Base-by-base conservation (phyloP, 306 rosid species). In the Lablab purpureus region DNA sequence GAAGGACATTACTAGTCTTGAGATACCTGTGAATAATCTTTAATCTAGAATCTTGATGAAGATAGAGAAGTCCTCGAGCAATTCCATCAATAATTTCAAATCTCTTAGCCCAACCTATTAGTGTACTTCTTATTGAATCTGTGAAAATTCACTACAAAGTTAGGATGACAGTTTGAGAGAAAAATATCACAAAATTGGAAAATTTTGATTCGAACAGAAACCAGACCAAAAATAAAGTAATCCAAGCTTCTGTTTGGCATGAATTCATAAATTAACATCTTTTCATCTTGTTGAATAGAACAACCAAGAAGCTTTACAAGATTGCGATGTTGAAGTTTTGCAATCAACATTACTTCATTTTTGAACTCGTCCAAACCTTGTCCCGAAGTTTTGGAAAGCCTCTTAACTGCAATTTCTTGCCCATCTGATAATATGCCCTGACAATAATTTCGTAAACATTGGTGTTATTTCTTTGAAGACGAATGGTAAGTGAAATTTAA, bases 221-320 rank as follows among this genome's bases (percentile, higher is more conserved):
- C 49, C 86, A 4, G 15, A 85, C 88, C 80, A 63, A 85, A 85
- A 40, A 82, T 74, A 28, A 78, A 69, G n/a, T 54, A 40, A 56
- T 85, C 84, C 86, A 85, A 75, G 12, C 82, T 85, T 50, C 49
- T 74, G 17, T 87, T 89, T 0, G 89, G 85, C 92, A 85, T 87
- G 77, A 78, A 85, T 75, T 89, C 92, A 36, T 89, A 89, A 32
- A 87, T 80, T 70, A 89, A 74, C 25, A 89, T 10, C 28, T 36
- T 49, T 70, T 80, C 92, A n/a, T 78, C 75, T 19, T 75, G 56
- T 7, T 67, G 70, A 68, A 87, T 66, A 47, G 78, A 85, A 50
- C 90, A 89, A 41, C 92, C 90, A 52, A 87, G 75, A 73, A 89
- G 87, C 62, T 63, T 87, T 32, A 89, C 92, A 7, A 89, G 85